Conservation (phyloP, 306 rosid species). For the Glycine tomentella region DNA sequence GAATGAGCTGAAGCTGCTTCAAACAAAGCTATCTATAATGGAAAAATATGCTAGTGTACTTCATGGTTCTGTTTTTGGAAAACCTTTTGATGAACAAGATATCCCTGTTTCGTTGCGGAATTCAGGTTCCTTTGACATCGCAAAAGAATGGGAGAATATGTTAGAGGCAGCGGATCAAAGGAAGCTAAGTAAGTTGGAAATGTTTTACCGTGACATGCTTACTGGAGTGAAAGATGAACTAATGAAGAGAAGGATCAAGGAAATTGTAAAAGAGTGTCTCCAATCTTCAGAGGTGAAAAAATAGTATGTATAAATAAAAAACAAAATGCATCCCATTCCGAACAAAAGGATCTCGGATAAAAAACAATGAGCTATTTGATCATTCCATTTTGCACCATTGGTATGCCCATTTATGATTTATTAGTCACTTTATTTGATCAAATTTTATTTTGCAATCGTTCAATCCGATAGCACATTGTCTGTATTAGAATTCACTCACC, state of each 20-base stretch:
- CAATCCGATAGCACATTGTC: background rate
- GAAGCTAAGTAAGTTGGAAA: slow-evolving; percentile 70
- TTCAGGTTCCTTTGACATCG: slow-evolving; percentile 64
- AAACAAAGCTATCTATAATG: slow-evolving; percentile 67
- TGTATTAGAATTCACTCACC: background rate
- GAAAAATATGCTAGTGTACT: slow-evolving; percentile 76
- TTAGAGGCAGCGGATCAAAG: slow-evolving; percentile 72
- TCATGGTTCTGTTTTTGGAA: slow-evolving; percentile 84
- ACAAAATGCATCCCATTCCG: slow-evolving; percentile 15
- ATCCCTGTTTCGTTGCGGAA: slow-evolving; percentile 68
- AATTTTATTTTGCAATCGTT: background rate
- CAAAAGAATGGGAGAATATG: slow-evolving; percentile 89
- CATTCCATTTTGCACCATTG: background rate
- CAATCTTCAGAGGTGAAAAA: slow-evolving; percentile 50
- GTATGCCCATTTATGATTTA: background rate
- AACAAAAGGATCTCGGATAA: slow-evolving; percentile 11
- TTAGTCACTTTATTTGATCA: background rate
- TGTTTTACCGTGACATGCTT: slow-evolving; percentile 70
- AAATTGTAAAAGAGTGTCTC: slow-evolving; percentile 73
- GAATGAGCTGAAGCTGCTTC: slow-evolving; percentile 72
- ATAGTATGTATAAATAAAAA: background rate
- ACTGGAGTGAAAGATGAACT: slow-evolving; percentile 78
- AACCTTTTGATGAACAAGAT: slow-evolving; percentile 74
- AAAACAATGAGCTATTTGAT: slow-evolving; percentile 3
- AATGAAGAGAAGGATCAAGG: slow-evolving; percentile 77